A percentile compares a stretch with the other conserved stretches of the same genome.
phyloP scores from a whole-genome alignment of 192 early-diverging fungal species.

The Globomyces pollinis-pini region DNA sequence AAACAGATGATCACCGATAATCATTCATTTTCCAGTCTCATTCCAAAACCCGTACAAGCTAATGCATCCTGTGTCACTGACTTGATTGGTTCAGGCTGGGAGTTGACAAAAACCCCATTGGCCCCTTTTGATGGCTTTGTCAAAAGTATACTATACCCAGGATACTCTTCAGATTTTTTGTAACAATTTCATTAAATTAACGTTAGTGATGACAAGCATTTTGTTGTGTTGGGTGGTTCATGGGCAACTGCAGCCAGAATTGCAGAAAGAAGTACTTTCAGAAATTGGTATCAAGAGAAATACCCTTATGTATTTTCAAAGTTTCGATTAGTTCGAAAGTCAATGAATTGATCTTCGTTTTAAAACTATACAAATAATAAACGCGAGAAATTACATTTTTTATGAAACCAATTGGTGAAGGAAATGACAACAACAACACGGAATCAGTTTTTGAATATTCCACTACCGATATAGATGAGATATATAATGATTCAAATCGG shows the following conservation, averaged over 20 bases:
- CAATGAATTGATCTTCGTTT: background rate
- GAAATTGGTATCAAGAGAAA: slow-evolving; percentile 86
- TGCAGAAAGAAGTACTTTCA: slow-evolving; percentile 58
- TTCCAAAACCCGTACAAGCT: slow-evolving; percentile 36
- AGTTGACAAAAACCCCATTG: slow-evolving; percentile 69
- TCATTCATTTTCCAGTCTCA: slow-evolving; percentile 63
- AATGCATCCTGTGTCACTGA: background rate
- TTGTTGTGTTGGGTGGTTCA: slow-evolving; percentile 70
- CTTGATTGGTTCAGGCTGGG: slow-evolving; percentile 62
- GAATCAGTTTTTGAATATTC: background rate
- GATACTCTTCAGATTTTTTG: slow-evolving; percentile 88
- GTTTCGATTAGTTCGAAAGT: slow-evolving; percentile 44
- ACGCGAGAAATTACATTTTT: background rate
- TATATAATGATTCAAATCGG: too few species aligned
- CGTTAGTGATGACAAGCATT: slow-evolving; percentile 66
- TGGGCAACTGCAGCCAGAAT: slow-evolving; percentile 83
- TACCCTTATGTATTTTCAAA: slow-evolving; percentile 80
- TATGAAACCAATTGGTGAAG: background rate
- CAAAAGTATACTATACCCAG: slow-evolving; percentile 66
- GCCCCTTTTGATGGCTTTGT: slow-evolving; percentile 53
- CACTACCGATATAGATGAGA: background rate
- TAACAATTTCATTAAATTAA: slow-evolving; percentile 25
- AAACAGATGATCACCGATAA: slow-evolving; percentile 41
- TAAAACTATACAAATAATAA: background rate
- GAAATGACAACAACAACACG: background rate